phyloP scores from a whole-genome alignment of 73 alveolate genomes.

The Symbiodinium pilosum region DNA sequence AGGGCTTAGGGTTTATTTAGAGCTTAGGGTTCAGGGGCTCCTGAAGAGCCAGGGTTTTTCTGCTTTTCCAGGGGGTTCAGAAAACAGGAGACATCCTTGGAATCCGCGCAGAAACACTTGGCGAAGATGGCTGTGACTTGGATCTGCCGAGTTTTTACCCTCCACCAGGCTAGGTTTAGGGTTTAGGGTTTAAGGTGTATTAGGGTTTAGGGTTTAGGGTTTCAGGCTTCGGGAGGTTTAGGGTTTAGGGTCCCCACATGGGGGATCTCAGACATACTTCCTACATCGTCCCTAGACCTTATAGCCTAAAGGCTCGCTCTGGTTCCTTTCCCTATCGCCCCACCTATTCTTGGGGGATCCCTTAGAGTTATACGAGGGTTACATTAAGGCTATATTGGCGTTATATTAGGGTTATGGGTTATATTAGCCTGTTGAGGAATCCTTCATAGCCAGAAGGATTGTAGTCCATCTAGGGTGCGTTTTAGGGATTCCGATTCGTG shows the following conservation, averaged over 20 bases:
- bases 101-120: not conserved
- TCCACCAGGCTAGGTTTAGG: not conserved
- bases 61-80: not conserved
- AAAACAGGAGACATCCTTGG: not conserved
- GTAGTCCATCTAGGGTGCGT: too few relatives aligned
- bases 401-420: too few relatives aligned
- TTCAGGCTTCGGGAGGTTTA: not conserved
- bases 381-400: too few relatives aligned
- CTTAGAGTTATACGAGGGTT: too few relatives aligned
- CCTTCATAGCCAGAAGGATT: too few relatives aligned
- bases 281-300: not conserved
- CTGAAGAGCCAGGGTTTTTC: not conserved
- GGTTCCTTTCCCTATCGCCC: too few relatives aligned
- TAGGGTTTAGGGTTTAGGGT: conserved; percentile 3
- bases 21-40: not conserved
- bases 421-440: too few relatives aligned
- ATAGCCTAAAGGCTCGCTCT: not conserved
- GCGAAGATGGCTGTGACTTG: not conserved
- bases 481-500: too few relatives aligned
- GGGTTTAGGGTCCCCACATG: not conserved
- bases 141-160: not conserved
- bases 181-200: not conserved
- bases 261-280: not conserved
- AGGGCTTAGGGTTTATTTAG: not conserved
- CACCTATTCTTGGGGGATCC: too few relatives aligned